Evolutionary conservation across 352 stramenopile species (phyloP).

Genomic region (Pythium insidiosum): DNA sequence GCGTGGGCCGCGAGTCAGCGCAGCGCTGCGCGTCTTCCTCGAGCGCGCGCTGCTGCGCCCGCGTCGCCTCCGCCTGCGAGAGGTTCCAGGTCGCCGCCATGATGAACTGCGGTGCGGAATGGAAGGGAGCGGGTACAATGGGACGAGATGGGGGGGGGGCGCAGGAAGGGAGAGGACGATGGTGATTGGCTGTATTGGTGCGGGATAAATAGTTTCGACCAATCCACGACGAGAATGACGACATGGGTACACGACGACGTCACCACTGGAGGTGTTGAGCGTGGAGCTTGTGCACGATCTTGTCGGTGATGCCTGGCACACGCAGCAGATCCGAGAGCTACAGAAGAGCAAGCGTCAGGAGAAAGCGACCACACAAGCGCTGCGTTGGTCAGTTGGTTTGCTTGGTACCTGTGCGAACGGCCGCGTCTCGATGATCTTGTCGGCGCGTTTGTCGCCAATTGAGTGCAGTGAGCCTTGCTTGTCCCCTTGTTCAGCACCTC

Average conservation of each 20-base stretch:
- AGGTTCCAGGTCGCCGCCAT: conserved; percentile 24
- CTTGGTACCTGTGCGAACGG: conserved; percentile 26
- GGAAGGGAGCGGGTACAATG: not conserved
- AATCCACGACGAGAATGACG: conserved; percentile 5
- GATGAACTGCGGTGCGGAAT: no score
- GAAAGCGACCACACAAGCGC: not conserved
- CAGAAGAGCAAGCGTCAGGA: no score
- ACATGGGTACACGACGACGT: conserved; percentile 15
- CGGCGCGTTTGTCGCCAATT: conserved; percentile 45
- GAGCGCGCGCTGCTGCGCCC: conserved; percentile 11
- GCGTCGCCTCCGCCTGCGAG: conserved; percentile 14
- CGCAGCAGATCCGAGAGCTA: conserved; percentile 33
- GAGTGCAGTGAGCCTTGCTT: conserved; percentile 35
- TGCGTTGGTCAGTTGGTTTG: not conserved
- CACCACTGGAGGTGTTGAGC: conserved; percentile 28
- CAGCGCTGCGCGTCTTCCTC: conserved; percentile 10
- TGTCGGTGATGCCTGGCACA: conserved; percentile 37
- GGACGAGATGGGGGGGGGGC: not conserved
- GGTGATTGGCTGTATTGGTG: conserved; percentile 14
- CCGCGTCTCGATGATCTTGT: conserved; percentile 27
- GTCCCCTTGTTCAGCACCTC: conserved; percentile 35
- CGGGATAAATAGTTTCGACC: conserved; percentile 20
- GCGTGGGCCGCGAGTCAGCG: conserved; percentile 5
- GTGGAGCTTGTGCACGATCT: conserved; percentile 30
- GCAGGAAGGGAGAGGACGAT: not conserved